Base-by-base conservation (phyloP, 352 stramenopile genomes). In the Phytophthora meadii region DNA sequence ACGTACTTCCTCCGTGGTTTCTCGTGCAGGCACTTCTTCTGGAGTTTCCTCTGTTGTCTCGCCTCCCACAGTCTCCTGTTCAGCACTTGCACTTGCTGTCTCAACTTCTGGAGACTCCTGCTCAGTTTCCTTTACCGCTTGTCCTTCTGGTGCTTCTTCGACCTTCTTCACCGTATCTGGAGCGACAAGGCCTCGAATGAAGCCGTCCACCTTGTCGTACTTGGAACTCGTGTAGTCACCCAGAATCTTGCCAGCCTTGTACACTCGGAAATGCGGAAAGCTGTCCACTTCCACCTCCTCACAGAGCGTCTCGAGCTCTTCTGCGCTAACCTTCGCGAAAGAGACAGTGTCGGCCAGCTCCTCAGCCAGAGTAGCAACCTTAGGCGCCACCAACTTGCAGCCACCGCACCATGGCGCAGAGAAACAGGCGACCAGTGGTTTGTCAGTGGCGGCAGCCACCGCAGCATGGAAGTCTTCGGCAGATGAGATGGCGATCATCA, bases 261-360 rank as follows among this genome's bases (percentile, higher is more conserved):
- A 94, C 30, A 92, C 70, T 61, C 84, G 84, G 54, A 94, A 89
- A 54, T 79, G 76, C n/a, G 86, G 86, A 70, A 89, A 91, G 57
- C 77, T 84, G 53, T 89, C 76, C 36, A 94, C 82, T 36, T 90
- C 80, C n/a, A 90, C 60, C 62, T 91, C 83, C 41, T 91, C 79
- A 47, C 77, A 81, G 2, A 94, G 70, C 34, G 81, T 72, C 51
- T 91, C 81, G 15, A 92, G 72, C 49, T 90, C 62, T 22, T 89
- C 78, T 8, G 80, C 81, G 48, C 77, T 77, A 48, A 92, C 71
- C 37, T 78, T 79, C 27, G 79, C 19, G 50, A 92, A 94, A 5
- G 51, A 44, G 17, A 64, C 70, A 24, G 45, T 49, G 14, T 17
- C 34, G n/a, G 14, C 27, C 6, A 74, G 51, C 49, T 93, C 74